These are phyloP conservation scores for Acacia confusa DNA, from an alignment of 306 rosid species.

Conservation along the genomic window DNA sequence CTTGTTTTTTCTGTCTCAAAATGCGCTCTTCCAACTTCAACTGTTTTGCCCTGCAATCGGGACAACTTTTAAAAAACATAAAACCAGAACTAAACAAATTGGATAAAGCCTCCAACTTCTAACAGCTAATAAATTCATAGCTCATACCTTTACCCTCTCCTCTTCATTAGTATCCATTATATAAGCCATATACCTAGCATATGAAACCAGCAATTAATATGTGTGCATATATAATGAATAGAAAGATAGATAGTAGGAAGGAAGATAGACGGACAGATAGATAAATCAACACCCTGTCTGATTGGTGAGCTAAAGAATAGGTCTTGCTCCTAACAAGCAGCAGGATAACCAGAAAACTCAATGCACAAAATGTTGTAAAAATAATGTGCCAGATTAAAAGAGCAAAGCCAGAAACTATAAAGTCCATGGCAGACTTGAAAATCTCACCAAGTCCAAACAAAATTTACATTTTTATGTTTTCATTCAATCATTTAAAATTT, in stretches of 20 bases:
- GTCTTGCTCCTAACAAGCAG: background rate
- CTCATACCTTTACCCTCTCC: constrained; percentile 84
- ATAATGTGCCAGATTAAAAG: background rate
- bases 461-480: background rate
- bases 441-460: no score
- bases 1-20: constrained; percentile 90
- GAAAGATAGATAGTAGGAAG: background rate
- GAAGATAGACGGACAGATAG: background rate
- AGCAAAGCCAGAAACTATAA: background rate
- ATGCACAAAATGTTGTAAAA: background rate
- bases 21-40: constrained; percentile 99
- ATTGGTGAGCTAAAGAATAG: background rate
- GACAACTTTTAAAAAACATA: constrained; percentile 10
- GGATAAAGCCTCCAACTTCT: constrained; percentile 1
- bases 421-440: constrained; percentile 1
- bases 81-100: constrained; percentile 14
- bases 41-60: constrained; percentile 80
- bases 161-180: constrained; percentile 99
- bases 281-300: constrained; percentile 19
- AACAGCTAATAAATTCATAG: constrained; percentile 3
- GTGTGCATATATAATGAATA: background rate
- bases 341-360: background rate
- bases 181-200: constrained; percentile 94
- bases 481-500: background rate
- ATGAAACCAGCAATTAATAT: constrained; percentile 30